phyloP scores from a whole-genome alignment of 805 yeast genomes.

The Saturnispora bothae region DNA sequence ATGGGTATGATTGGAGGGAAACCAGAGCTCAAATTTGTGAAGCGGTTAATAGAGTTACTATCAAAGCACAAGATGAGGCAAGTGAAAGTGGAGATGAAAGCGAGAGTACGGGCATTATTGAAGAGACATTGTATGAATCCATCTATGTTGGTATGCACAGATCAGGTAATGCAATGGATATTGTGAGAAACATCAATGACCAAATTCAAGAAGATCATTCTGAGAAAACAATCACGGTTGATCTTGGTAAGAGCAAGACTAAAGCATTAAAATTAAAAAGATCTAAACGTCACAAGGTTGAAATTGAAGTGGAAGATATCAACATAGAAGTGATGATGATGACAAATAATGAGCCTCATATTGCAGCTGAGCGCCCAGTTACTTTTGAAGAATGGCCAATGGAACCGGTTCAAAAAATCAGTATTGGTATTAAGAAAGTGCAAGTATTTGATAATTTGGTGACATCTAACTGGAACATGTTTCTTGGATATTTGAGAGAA shows the following conservation, averaged over 20 bases:
- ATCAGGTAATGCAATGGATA: constrained; percentile 32
- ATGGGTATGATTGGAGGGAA: constrained; percentile 88
- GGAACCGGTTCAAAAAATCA: constrained; percentile 40
- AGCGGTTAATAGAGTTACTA: constrained; percentile 57
- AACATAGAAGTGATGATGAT: constrained; percentile 36
- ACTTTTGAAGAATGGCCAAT: constrained; percentile 24
- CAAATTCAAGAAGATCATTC: background rate
- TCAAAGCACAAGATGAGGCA: constrained; percentile 24
- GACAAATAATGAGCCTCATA: constrained; percentile 31
- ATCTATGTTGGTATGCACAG: constrained; percentile 57
- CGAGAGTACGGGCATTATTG: constrained; percentile 26
- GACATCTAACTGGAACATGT: constrained; percentile 85
- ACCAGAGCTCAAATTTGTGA: constrained; percentile 57
- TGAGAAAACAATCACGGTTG: constrained; percentile 12
- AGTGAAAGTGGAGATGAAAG: background rate
- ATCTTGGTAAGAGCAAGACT: constrained; percentile 22
- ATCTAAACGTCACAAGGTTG: constrained; percentile 49
- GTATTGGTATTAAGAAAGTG: constrained; percentile 41
- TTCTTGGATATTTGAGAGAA: constrained; percentile 57
- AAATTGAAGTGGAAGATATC: constrained; percentile 45
- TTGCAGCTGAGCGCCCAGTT: constrained; percentile 15
- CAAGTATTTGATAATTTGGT: constrained; percentile 69
- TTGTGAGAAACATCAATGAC: constrained; percentile 28
- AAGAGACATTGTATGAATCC: constrained; percentile 67
- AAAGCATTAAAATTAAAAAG: constrained; percentile 51